Percentiles rank a stretch among this genome's conserved stretches.
These are phyloP conservation scores for Clonostachys solani DNA, from an alignment of 2,329 filamentous ascomycete genomes.

Conservation along the genomic window DNA sequence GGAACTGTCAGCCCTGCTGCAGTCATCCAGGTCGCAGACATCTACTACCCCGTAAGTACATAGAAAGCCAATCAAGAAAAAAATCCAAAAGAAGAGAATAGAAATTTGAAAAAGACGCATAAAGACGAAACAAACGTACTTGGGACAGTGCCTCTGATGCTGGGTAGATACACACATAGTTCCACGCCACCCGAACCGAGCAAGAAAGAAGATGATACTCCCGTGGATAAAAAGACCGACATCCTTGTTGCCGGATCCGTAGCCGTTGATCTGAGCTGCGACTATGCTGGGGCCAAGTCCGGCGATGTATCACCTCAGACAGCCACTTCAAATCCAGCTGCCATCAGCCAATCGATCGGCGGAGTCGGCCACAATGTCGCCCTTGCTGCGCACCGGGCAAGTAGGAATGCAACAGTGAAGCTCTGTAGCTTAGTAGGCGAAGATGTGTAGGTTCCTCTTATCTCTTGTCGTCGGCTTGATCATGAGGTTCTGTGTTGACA, in stretches of 20 bases:
- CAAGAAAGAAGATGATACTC: slow-evolving; percentile 5
- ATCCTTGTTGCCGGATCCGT: slow-evolving; percentile 90
- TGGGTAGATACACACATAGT: too few species aligned
- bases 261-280: slow-evolving; percentile 82
- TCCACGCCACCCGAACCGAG: background rate
- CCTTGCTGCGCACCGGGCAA: slow-evolving; percentile 68
- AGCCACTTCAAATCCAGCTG: slow-evolving; percentile 82
- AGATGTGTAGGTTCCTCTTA: slow-evolving; percentile 52
- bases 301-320: slow-evolving; percentile 39
- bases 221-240: slow-evolving; percentile 37
- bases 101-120: too few species aligned
- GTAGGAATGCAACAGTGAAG: slow-evolving; percentile 56
- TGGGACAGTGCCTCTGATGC: too few species aligned
- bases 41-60: slow-evolving; percentile 28
- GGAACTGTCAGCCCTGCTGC: slow-evolving; percentile 42
- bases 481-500: background rate
- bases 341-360: slow-evolving; percentile 78
- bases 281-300: slow-evolving; percentile 44
- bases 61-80: too few species aligned
- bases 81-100: too few species aligned
- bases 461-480: too few species aligned
- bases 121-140: too few species aligned
- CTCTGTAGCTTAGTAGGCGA: slow-evolving; percentile 80
- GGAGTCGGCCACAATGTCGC: slow-evolving; percentile 93
- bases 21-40: slow-evolving; percentile 15